Percentiles rank a stretch among this genome's conserved stretches.
These are phyloP conservation scores for Yarrowia deformans DNA, from an alignment of 805 yeast genomes.

Conservation along the genomic window DNA sequence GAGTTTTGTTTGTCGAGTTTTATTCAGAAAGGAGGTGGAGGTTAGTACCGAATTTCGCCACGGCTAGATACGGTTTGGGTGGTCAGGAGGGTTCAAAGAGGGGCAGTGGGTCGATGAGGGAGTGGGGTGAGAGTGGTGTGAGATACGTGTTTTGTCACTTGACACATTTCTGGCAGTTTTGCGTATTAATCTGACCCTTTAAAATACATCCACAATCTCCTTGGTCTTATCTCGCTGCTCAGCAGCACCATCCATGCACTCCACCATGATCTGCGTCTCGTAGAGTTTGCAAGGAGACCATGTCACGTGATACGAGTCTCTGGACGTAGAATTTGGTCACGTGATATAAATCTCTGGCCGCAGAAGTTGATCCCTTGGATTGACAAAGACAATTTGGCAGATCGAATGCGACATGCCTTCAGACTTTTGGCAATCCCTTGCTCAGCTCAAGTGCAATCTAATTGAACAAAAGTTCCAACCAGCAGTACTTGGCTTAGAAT, in stretches of 20 bases:
- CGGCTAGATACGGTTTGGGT: slow-evolving; percentile 13
- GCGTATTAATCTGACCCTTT: not conserved
- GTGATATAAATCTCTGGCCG: no score
- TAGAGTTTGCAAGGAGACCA: not conserved
- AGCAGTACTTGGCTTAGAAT: no score
- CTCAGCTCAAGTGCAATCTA: no score
- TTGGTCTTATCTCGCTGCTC: not conserved
- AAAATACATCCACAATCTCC: not conserved
- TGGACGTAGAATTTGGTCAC: no score
- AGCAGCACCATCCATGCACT: slow-evolving; percentile 8
- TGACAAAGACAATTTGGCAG: no score
- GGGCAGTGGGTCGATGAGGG: not conserved
- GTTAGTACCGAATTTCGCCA: not conserved
- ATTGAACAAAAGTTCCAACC: no score
- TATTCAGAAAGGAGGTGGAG: not conserved
- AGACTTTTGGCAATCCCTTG: no score
- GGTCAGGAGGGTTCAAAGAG: not conserved
- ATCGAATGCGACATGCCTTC: no score
- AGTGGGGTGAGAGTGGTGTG: not conserved
- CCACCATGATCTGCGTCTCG: not conserved
- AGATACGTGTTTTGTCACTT: not conserved
- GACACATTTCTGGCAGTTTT: not conserved
- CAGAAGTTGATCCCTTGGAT: no score
- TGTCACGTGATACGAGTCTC: no score
- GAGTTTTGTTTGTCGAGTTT: not conserved